These are phyloP conservation scores for Stropharia rugosoannulata DNA, from an alignment of 768 basidiomycete genomes.

Conservation along the genomic window DNA sequence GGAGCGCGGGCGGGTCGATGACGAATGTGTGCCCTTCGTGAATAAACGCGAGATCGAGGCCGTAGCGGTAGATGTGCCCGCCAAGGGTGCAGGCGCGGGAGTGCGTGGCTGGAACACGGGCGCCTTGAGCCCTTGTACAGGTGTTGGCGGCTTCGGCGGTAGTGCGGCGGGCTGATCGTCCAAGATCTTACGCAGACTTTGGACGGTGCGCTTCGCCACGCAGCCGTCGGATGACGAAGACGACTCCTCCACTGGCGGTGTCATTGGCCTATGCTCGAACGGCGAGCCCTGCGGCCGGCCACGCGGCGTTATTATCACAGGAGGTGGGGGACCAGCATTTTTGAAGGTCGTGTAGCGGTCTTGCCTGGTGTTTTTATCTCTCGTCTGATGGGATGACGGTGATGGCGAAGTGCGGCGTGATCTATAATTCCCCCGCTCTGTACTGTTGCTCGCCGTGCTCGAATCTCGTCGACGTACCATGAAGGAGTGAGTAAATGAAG, in stretches of 20 bases:
- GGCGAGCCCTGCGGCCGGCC: slow-evolving; percentile 21
- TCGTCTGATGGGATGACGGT: slow-evolving; percentile 13
- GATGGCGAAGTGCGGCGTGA: slow-evolving; percentile 10
- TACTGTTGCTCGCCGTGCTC: slow-evolving; percentile 27
- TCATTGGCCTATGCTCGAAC: slow-evolving; percentile 38
- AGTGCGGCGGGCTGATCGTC: slow-evolving; percentile 45
- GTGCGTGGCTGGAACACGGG: slow-evolving; percentile 46
- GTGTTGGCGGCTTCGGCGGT: slow-evolving; percentile 7
- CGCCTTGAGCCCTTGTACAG: slow-evolving; percentile 19
- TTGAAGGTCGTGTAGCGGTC: slow-evolving; percentile 2
- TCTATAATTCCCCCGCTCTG: slow-evolving; percentile 17
- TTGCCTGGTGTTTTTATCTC: slow-evolving; percentile 8
- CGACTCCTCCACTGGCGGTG: slow-evolving; percentile 62
- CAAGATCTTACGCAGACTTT: slow-evolving; percentile 69
- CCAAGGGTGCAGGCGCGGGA: slow-evolving; percentile 49
- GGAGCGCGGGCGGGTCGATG: slow-evolving; percentile 61
- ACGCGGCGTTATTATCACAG: slow-evolving; percentile 11
- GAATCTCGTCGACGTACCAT: slow-evolving; percentile 33
- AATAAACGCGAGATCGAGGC: slow-evolving; percentile 78
- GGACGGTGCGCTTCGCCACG: slow-evolving; percentile 61
- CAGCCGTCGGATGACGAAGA: slow-evolving; percentile 53
- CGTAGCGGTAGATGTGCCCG: slow-evolving; percentile 72
- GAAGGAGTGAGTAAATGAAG: slow-evolving; percentile 34
- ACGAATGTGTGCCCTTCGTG: slow-evolving; percentile 55
- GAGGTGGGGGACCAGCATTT: not conserved